phyloP scores from a whole-genome alignment of 768 basidiomycete species.

The Porpolomopsis calyptriformis region DNA sequence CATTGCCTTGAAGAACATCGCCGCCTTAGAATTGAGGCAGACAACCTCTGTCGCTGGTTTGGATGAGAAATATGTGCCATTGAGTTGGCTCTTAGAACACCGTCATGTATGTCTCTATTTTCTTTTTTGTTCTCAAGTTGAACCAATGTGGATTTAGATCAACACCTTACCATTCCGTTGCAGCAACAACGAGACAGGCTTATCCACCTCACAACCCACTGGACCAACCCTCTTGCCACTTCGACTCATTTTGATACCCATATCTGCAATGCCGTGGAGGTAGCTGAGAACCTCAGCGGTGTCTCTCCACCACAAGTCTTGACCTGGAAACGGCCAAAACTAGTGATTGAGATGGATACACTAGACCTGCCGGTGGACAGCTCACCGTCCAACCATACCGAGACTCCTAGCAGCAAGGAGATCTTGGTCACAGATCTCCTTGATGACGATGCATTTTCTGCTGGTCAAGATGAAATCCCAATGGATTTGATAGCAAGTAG shows the following conservation, averaged over 20 bases:
- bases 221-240: slow-evolving; percentile 13
- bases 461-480: too few species aligned
- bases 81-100: slow-evolving; percentile 13
- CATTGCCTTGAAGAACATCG: slow-evolving; percentile 22
- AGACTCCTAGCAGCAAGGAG: background rate
- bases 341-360: background rate
- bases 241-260: slow-evolving; percentile 1
- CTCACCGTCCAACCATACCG: background rate
- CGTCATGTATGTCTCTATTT: slow-evolving; percentile 14
- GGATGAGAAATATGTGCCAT: slow-evolving; percentile 18
- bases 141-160: background rate
- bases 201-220: background rate
- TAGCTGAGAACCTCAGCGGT: background rate
- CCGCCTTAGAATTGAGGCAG: slow-evolving; percentile 18
- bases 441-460: background rate
- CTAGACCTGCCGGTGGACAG: background rate
- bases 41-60: slow-evolving; percentile 29
- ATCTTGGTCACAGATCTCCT: background rate
- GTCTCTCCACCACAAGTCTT: background rate
- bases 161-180: slow-evolving; percentile 5
- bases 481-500: too few species aligned
- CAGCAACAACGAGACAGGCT: slow-evolving; percentile 9
- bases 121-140: slow-evolving; percentile 1
- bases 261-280: background rate
- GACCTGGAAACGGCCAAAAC: background rate